These are phyloP conservation scores for Solanum rostratum DNA, from an alignment of 257 asterid species.

Conservation along the genomic window DNA sequence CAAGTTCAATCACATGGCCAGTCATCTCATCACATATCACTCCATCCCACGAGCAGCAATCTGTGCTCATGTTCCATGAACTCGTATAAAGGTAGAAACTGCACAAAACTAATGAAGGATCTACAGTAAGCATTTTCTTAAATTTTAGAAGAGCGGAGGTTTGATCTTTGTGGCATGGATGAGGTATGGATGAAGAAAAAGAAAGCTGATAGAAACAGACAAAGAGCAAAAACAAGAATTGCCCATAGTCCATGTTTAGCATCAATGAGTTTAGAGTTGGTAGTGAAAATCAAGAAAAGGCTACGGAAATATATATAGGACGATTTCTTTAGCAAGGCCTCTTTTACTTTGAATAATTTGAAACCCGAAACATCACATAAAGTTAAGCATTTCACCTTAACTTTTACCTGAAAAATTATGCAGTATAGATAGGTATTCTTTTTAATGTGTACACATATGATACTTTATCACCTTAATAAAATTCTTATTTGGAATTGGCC, in stretches of 20 bases:
- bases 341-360: no score
- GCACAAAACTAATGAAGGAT: no score
- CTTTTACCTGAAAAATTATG: no score
- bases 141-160: neutral
- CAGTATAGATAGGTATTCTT: no score
- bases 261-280: neutral
- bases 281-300: neutral
- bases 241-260: neutral
- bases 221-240: neutral
- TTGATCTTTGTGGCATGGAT: neutral
- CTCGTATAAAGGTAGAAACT: no score
- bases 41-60: slow-evolving; percentile 15
- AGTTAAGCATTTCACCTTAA: no score
- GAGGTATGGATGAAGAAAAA: neutral
- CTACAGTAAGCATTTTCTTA: no score
- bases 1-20: slow-evolving; percentile 5
- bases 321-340: no score
- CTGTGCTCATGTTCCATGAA: slow-evolving; percentile 6
- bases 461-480: no score
- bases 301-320: neutral
- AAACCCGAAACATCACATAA: no score
- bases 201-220: neutral
- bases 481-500: no score
- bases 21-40: slow-evolving; percentile 1
- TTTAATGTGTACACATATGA: no score